Conservation (phyloP, 2,329 filamentous ascomycete genomes). For the Fusarium poae region DNA sequence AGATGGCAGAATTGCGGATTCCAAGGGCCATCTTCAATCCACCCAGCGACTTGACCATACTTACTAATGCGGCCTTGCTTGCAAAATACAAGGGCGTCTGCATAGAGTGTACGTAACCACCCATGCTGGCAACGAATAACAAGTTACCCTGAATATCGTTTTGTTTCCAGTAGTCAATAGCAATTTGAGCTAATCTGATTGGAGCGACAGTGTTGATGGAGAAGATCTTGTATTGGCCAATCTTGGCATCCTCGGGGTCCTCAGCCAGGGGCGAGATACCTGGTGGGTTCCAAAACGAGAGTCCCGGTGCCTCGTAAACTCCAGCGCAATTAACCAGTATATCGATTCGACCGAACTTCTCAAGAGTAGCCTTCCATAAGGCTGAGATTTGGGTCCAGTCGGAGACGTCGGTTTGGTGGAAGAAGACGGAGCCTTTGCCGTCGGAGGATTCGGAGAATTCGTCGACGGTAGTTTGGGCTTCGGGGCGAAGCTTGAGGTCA, state of each 20-base stretch:
- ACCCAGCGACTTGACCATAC: constrained; percentile 27
- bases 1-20: constrained; percentile 29
- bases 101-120: constrained; percentile 49
- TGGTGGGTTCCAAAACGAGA: constrained; percentile 48
- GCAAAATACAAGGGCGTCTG: constrained; percentile 45
- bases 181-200: constrained; percentile 48
- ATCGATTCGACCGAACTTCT: constrained; percentile 66
- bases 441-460: neutral
- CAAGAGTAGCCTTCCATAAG: constrained; percentile 54
- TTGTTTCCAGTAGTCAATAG: constrained; percentile 50
- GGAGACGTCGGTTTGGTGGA: constrained; percentile 47
- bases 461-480: constrained; percentile 20
- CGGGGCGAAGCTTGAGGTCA: constrained; percentile 19
- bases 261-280: constrained; percentile 40
- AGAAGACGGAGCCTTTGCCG: constrained; percentile 21
- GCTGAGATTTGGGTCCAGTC: constrained; percentile 46
- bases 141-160: constrained; percentile 41
- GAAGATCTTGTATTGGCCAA: constrained; percentile 45
- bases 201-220: constrained; percentile 48
- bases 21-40: constrained; percentile 7
- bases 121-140: constrained; percentile 48
- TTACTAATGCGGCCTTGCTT: constrained; percentile 34
- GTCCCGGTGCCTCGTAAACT: constrained; percentile 54
- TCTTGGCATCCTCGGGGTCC: constrained; percentile 36
- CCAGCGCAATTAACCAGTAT: constrained; percentile 74